Conservation (phyloP, 2,329 filamentous ascomycete genomes). For the Aspergillus sp. region DNA sequence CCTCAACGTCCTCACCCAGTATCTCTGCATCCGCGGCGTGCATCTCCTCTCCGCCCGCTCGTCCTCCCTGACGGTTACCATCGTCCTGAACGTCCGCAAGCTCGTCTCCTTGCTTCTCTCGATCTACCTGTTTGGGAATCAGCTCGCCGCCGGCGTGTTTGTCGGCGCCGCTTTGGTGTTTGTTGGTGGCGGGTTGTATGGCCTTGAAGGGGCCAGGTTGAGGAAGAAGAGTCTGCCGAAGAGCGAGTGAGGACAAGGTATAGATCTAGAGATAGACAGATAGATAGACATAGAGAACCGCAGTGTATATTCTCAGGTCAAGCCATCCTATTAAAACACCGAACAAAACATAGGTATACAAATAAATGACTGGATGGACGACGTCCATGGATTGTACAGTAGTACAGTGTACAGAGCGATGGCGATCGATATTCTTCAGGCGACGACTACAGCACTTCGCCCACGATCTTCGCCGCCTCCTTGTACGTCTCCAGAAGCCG, state of each 20-base stretch:
- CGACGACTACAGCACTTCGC: constrained; percentile 90
- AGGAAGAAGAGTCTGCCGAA: constrained; percentile 14
- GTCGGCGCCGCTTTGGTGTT: constrained; percentile 80
- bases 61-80: constrained; percentile 88
- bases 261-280: background rate
- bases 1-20: constrained; percentile 68
- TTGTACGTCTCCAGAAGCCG: constrained; percentile 90
- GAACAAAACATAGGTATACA: too few species aligned
- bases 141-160: constrained; percentile 64
- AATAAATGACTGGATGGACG: too few species aligned
- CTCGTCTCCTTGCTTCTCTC: constrained; percentile 82
- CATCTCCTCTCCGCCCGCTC: constrained; percentile 85
- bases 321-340: too few species aligned
- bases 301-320: too few species aligned
- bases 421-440: too few species aligned
- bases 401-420: too few species aligned
- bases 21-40: constrained; percentile 89
- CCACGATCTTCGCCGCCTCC: constrained; percentile 95
- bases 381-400: too few species aligned
- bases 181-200: constrained; percentile 81
- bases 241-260: constrained; percentile 11
- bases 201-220: constrained; percentile 51
- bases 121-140: constrained; percentile 89
- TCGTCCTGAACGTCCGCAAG: constrained; percentile 92
- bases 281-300: too few species aligned